Evolutionary conservation across 2,329 filamentous ascomycete species (phyloP), one percentile per base, ranked within the genome.

Genomic region (Akanthomyces lecanii): DNA sequence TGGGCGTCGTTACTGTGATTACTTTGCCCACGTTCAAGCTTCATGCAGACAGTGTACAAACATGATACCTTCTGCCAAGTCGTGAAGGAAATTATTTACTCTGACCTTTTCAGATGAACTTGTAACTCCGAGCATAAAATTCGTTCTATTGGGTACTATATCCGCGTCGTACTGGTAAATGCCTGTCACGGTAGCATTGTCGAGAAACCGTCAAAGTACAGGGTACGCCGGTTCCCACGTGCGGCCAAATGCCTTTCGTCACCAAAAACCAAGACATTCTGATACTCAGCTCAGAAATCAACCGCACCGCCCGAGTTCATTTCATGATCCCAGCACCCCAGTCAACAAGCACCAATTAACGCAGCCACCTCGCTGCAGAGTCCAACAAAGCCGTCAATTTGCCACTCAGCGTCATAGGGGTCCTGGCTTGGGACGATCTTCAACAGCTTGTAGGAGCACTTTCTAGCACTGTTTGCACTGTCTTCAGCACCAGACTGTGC

Each of bases 401-500:
- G 58, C 58, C 58, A 61, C 48, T 44, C 16, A n/a, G 48, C 38
- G 48, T 61, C 57, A 61, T 53, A 61, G 38, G 58, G 58, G 25
- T 53, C 25, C 38, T 18, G 36, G 8, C 38, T 18, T 30, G 16
- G 38, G 40, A 61, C n/a, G 36, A 45, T 61, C 16, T 33, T 52
- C 23, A 47, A 21, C 36, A 33, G 33, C 23, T 42, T 42, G 12
- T 14, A 21, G 10, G 2, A 44, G 36, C 53, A n/a, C 8, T 10
- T 18, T 33, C 12, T 28, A 4, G 54, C 40, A 57, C 54, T 57
- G 54, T 57, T n/a, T n/a, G n/a, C 42, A 36, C 40, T 56, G 54
- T 47, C 23, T 14, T 45, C 2, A 21, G 42, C 12, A 23, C 28
- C 2, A 21, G 10, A 11, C n/a, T 25, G 16, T 52, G 54, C 3